phyloP scores from a whole-genome alignment of 345 rosid genomes.

The Theobroma cacao region DNA sequence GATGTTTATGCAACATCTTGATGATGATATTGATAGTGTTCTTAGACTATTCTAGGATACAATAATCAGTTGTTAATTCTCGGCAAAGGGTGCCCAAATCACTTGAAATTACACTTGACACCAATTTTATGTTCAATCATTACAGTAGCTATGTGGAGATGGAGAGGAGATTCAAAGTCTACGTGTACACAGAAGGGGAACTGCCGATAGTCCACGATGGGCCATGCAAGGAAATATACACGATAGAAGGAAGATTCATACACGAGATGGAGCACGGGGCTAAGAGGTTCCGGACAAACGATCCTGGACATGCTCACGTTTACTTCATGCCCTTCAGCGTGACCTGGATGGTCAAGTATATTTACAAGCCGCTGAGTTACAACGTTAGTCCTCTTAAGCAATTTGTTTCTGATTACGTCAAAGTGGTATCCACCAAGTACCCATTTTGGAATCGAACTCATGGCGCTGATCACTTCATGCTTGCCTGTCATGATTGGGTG shows the following conservation, averaged over 20 bases:
- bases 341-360: conserved; percentile 66
- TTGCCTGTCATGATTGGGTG: conserved; percentile 91
- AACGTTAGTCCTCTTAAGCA: conserved; percentile 44
- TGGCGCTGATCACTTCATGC: conserved; percentile 92
- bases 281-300: conserved; percentile 48
- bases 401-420: conserved; percentile 70
- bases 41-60: too few species aligned
- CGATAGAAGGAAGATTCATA: conserved; percentile 87
- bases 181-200: conserved; percentile 82
- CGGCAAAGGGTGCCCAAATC: neutral
- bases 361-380: conserved; percentile 39
- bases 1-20: neutral
- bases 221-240: conserved; percentile 79
- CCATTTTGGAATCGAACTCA: conserved; percentile 75
- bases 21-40: neutral
- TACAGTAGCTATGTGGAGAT: conserved; percentile 78
- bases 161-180: conserved; percentile 88
- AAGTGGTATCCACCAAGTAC: conserved; percentile 51
- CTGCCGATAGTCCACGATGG: conserved; percentile 73
- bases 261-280: conserved; percentile 62
- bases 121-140: neutral
- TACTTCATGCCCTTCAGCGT: conserved; percentile 90
- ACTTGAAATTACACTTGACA: neutral
- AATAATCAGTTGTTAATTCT: neutral
- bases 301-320: conserved; percentile 58